A percentile compares a stretch with the other conserved stretches of the same genome.
Conservation (phyloP, 1,139 yeast genomes). For the Candida sanyaensis region DNA sequence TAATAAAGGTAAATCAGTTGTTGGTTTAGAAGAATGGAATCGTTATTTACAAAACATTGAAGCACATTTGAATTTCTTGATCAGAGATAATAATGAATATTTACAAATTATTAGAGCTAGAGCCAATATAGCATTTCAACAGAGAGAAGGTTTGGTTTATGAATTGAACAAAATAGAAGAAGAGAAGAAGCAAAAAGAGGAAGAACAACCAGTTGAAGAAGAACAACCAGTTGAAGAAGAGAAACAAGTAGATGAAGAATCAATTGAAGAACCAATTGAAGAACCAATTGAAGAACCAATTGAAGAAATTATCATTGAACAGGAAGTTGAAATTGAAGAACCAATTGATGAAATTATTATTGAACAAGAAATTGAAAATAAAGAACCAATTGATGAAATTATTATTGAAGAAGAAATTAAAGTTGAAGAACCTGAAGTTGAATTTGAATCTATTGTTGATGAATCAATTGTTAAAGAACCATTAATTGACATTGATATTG, state of each 20-base stretch:
- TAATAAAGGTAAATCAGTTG: conserved; percentile 19
- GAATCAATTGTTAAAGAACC: conserved; percentile 1
- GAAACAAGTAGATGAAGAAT: not conserved
- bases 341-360: no score
- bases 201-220: conserved; percentile 13
- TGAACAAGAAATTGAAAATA: no score
- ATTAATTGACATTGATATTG: not conserved
- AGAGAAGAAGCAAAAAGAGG: conserved; percentile 1
- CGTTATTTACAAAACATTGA: conserved; percentile 57
- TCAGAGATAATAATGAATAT: conserved; percentile 72
- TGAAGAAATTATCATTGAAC: conserved; percentile 4
- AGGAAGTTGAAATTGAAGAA: no score
- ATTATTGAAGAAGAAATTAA: no score
- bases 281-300: not conserved
- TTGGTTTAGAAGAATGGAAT: conserved; percentile 53
- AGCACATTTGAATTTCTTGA: conserved; percentile 57
- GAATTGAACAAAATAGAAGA: conserved; percentile 7
- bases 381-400: not conserved
- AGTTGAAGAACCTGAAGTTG: no score
- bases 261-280: not conserved
- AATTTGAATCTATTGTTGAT: conserved; percentile 3
- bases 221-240: conserved; percentile 5
- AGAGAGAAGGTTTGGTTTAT: conserved; percentile 50
- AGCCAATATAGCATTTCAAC: conserved; percentile 80
- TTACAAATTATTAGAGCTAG: conserved; percentile 73